Evolutionary conservation across 352 stramenopile genomes (phyloP).

Genomic region (Peronosclerospora sorghi): DNA sequence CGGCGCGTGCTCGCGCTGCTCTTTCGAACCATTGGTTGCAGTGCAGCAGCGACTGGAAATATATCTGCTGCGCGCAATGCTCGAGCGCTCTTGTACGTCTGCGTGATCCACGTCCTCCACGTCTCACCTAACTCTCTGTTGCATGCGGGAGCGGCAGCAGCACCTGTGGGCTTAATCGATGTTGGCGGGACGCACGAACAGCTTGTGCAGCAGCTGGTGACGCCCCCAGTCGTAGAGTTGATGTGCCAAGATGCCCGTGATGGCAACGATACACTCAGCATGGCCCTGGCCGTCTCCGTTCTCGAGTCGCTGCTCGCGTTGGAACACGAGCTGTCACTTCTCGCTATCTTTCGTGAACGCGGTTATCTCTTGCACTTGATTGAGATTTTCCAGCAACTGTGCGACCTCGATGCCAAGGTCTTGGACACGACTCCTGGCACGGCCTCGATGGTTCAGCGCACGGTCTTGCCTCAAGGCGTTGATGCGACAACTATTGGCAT

Average conservation of each 20-base stretch:
- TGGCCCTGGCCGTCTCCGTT: conserved; percentile 65
- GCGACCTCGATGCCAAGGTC: conserved; percentile 46
- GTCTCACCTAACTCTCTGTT: conserved; percentile 16
- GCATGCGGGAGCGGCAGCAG: conserved; percentile 9
- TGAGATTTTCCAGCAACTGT: conserved; percentile 61
- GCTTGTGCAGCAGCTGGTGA: conserved; percentile 27
- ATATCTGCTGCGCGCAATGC: conserved; percentile 61
- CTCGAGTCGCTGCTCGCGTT: conserved; percentile 57
- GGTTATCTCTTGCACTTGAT: conserved; percentile 76
- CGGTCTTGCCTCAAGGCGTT: conserved; percentile 33
- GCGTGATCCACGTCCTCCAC: conserved; percentile 59
- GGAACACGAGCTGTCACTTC: conserved; percentile 32
- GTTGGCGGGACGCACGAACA: conserved; percentile 16
- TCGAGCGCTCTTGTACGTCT: conserved; percentile 68
- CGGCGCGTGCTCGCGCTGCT: conserved; percentile 48
- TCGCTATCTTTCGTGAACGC: conserved; percentile 55
- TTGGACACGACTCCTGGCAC: conserved; percentile 36
- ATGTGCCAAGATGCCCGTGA: conserved; percentile 70
- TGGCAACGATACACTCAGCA: conserved; percentile 64
- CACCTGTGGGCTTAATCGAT: conserved; percentile 6
- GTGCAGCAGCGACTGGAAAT: conserved; percentile 53
- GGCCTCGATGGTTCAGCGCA: conserved; percentile 26
- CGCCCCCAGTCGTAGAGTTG: conserved; percentile 51
- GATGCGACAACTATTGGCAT: conserved; percentile 60
- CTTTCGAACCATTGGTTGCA: conserved; percentile 49